phyloP scores from a whole-genome alignment of 768 basidiomycete genomes.

The Phaffia australis region DNA sequence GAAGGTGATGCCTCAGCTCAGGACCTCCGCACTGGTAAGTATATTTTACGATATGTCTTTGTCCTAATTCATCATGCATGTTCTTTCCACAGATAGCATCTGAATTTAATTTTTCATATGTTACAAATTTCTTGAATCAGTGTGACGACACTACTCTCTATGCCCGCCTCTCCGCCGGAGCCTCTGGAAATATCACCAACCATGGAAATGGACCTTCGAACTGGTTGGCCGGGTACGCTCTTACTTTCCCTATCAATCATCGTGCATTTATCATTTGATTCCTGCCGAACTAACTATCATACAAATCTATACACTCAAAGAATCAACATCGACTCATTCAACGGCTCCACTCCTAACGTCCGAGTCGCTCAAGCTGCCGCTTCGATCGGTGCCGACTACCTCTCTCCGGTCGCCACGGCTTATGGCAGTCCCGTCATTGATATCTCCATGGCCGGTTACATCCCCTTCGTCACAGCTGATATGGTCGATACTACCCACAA shows the following conservation, averaged over 20 bases:
- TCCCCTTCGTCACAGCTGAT: slow-evolving; percentile 52
- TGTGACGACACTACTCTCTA: slow-evolving; percentile 27
- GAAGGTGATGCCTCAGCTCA: slow-evolving; percentile 45
- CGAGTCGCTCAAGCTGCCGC: slow-evolving; percentile 60
- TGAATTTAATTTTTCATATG: too few relatives aligned
- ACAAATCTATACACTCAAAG: slow-evolving; percentile 31
- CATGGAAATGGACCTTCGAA: slow-evolving; percentile 45
- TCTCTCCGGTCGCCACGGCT: slow-evolving; percentile 52
- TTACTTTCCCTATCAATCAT: background rate
- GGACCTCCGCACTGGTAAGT: slow-evolving; percentile 56
- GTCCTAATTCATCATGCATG: slow-evolving; percentile 28
- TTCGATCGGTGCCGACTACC: slow-evolving; percentile 52
- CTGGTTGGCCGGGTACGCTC: slow-evolving; percentile 50
- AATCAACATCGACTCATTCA: slow-evolving; percentile 52
- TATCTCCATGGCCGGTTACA: slow-evolving; percentile 43
- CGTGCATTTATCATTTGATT: background rate
- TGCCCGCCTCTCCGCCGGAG: slow-evolving; percentile 25
- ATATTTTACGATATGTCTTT: slow-evolving; percentile 23
- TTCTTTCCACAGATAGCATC: too few relatives aligned
- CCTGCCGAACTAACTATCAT: background rate
- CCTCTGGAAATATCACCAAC: slow-evolving; percentile 29
- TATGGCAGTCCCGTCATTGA: slow-evolving; percentile 41
- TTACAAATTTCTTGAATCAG: slow-evolving; percentile 26
- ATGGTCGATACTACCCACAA: slow-evolving; percentile 61
- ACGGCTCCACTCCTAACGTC: slow-evolving; percentile 49